Percentiles rank a stretch among this genome's conserved stretches.
Evolutionary conservation across 805 yeast species (phyloP).

Genomic region (Torulaspora delbrueckii): DNA sequence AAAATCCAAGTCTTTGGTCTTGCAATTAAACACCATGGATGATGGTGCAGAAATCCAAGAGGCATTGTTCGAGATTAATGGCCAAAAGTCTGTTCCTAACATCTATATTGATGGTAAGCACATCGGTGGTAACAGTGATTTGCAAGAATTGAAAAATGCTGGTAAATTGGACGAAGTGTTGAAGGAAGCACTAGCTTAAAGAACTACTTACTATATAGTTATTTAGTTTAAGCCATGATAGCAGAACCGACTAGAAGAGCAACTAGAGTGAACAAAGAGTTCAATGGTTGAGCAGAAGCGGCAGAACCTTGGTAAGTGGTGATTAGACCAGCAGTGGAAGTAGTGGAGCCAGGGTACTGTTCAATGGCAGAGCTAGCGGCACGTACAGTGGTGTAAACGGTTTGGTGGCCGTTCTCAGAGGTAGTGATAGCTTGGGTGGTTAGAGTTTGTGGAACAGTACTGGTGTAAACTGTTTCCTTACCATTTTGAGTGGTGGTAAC

Average conservation of each 20-base stretch:
- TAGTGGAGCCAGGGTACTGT: not conserved
- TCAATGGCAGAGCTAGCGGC: conserved; percentile 5
- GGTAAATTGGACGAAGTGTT: conserved; percentile 52
- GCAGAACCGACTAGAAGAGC: conserved; percentile 6
- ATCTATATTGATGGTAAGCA: conserved; percentile 86
- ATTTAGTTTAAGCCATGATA: not conserved
- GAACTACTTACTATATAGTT: not conserved
- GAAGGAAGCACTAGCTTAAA: conserved; percentile 14
- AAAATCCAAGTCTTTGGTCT: conserved; percentile 35
- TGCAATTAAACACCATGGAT: conserved; percentile 45
- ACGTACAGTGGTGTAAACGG: conserved; percentile 13
- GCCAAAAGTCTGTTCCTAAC: conserved; percentile 92
- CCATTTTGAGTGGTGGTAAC: not conserved
- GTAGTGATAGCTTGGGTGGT: conserved; percentile 10
- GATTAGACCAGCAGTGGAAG: not conserved
- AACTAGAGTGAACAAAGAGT: conserved; percentile 1
- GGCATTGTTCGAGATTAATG: conserved; percentile 70
- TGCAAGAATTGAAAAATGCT: conserved; percentile 61
- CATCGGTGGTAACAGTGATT: conserved; percentile 91
- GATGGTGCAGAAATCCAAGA: conserved; percentile 81
- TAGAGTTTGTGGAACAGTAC: conserved; percentile 12
- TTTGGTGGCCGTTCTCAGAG: conserved; percentile 3
- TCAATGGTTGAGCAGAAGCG: conserved; percentile 1
- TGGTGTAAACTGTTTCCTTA: conserved; percentile 10
- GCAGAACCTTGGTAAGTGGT: conserved; percentile 8